phyloP scores from a whole-genome alignment of 1,284 basidiomycete genomes.

The Melampsora americana region DNA sequence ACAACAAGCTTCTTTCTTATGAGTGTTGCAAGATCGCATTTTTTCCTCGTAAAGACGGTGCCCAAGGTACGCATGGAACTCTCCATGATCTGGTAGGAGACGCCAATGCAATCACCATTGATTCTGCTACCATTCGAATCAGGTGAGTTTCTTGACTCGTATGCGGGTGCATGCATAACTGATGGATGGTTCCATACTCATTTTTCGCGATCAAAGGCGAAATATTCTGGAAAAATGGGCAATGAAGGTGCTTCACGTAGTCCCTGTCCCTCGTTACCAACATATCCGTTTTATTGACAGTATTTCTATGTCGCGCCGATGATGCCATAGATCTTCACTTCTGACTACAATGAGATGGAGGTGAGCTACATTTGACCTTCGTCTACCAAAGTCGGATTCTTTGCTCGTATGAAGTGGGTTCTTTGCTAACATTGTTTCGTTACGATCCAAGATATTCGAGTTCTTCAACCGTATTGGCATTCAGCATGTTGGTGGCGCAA shows the following conservation, averaged over 20 bases:
- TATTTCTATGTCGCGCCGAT: background rate
- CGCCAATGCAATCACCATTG: slow-evolving; percentile 2
- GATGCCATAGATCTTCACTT: slow-evolving; percentile 22
- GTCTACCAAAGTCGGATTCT: background rate
- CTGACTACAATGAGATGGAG: slow-evolving; percentile 35
- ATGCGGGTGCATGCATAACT: background rate
- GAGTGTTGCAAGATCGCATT: slow-evolving; percentile 37
- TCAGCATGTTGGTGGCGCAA: slow-evolving; percentile 30
- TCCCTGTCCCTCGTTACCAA: too few species aligned
- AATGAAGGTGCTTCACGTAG: slow-evolving; percentile 22
- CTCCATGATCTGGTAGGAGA: slow-evolving; percentile 15
- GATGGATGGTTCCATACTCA: background rate
- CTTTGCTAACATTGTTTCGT: too few species aligned
- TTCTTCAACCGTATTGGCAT: slow-evolving; percentile 34
- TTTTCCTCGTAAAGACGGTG: slow-evolving; percentile 37
- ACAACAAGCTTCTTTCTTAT: slow-evolving; percentile 38
- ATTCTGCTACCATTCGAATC: slow-evolving; percentile 30
- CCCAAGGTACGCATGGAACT: slow-evolving; percentile 32
- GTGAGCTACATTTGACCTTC: background rate
- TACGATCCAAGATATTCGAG: slow-evolving; percentile 23
- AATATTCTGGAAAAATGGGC: slow-evolving; percentile 41
- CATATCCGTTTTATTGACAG: too few species aligned
- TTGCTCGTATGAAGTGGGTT: background rate
- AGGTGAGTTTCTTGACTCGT: background rate
- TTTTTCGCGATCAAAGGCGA: slow-evolving; percentile 4